Evolutionary conservation across 164 flowering plant species (phyloP).

Genomic region (Chimonanthus salicifolius): DNA sequence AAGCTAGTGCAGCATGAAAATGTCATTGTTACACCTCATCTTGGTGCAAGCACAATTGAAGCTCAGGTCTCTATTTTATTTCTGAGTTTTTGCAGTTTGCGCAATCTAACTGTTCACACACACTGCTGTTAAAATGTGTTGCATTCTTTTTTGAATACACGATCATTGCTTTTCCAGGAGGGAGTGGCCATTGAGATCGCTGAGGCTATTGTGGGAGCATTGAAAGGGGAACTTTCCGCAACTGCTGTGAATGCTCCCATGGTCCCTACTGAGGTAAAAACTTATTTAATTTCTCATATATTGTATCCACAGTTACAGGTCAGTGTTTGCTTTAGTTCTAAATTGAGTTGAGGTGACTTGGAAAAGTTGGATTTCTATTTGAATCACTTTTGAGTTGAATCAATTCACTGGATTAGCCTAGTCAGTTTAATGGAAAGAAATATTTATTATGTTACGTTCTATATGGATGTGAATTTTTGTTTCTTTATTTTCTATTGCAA

Average conservation of each 20-base stretch:
- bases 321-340: too few relatives aligned
- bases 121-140: not conserved
- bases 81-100: constrained; percentile 3
- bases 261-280: constrained; percentile 73
- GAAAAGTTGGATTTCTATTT: too few relatives aligned
- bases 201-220: constrained; percentile 37
- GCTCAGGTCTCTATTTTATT: constrained; percentile 54
- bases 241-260: constrained; percentile 92
- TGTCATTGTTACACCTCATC: constrained; percentile 75
- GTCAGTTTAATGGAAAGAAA: too few relatives aligned
- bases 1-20: constrained; percentile 58
- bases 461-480: too few relatives aligned
- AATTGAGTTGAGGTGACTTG: too few relatives aligned
- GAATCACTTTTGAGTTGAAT: too few relatives aligned
- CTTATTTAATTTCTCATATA: not conserved
- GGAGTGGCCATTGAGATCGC: constrained; percentile 60
- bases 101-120: not conserved
- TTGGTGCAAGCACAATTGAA: constrained; percentile 83
- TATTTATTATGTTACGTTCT: too few relatives aligned
- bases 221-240: constrained; percentile 76
- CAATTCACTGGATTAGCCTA: too few relatives aligned
- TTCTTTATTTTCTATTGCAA: too few relatives aligned
- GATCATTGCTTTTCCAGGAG: constrained; percentile 34
- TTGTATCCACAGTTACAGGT: not conserved
- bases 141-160: too few relatives aligned